Base-by-base conservation (phyloP, 306 rosid species). In the Amphicarpaea edgeworthii region DNA sequence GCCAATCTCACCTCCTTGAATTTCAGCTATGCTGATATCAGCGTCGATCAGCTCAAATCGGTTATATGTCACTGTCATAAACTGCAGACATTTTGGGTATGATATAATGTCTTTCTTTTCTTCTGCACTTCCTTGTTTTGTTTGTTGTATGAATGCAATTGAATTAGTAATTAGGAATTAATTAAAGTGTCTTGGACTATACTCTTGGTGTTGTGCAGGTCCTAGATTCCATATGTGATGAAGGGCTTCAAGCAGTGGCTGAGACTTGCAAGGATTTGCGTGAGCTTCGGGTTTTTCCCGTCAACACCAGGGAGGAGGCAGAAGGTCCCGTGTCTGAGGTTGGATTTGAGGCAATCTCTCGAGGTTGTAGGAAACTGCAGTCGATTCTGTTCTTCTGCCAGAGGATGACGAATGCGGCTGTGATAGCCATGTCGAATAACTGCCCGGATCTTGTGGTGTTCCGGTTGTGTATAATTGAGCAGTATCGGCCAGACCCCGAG, bases 231-330 rank as follows among this genome's bases (percentile, higher is more conserved):
- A 78, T 93, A 40, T 77, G 93, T 26, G 98, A 93, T 61, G 97
- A 90, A 71, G 98, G 98, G 38, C 98, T 93, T 55, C 85, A 87
- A 76, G 98, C 90, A 10, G 97, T 91, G 69, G 96, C 96, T 68
- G 87, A 85, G 24, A 79, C 92, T 69, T 93, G 98, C 89, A 93
- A 83, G 78, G 93, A 30, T 42, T 53, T 93, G 62, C 93, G 80
- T 0, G 98, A 93, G 79, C 95, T 93, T 50, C 84, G 98, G 12
- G 97, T 93, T 69, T 93, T 90, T 53, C 98, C 95, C 19, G 71
- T 43, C 37, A 30, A 30, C 5, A 30, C 37, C 37, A 4, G 37
- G 37, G 37, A 30, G 37, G 37, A 30, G 37, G 5, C 5, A 3
- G 37, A 30, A 30, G 37, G 37, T 30, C 37, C 37, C 37, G 37